Conservation (phyloP, 78 protist genomes). For the Dictyostelium firmibasis region DNA sequence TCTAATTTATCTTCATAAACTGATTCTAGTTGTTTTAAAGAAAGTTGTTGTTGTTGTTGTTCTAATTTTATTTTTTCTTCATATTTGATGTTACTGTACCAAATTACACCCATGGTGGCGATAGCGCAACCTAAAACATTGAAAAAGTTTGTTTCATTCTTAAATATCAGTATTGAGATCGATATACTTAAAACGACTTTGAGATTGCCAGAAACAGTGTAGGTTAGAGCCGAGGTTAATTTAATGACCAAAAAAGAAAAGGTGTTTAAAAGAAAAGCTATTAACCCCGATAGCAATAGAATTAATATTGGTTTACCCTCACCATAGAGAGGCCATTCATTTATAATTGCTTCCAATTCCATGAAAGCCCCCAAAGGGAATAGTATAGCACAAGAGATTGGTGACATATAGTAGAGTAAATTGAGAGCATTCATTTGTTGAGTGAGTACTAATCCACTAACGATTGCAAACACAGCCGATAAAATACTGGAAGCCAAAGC, state of each 20-base stretch:
- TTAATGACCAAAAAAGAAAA: slow-evolving; percentile 77
- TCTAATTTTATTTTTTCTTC: slow-evolving; percentile 22
- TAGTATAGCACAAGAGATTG: background rate
- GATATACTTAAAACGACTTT: slow-evolving; percentile 76
- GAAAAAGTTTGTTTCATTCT: slow-evolving; percentile 44
- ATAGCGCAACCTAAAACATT: slow-evolving; percentile 43
- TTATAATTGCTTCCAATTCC: background rate
- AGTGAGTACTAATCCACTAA: background rate
- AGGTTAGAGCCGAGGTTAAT: slow-evolving; percentile 77
- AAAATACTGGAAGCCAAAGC: slow-evolving; percentile 29
- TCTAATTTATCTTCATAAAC: background rate
- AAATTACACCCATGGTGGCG: slow-evolving; percentile 42
- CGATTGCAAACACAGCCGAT: slow-evolving; percentile 56
- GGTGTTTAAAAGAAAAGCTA: slow-evolving; percentile 67
- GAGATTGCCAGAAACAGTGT: slow-evolving; percentile 81
- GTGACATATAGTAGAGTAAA: slow-evolving; percentile 67
- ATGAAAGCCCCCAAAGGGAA: background rate
- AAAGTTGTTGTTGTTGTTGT: background rate
- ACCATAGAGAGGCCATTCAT: slow-evolving; percentile 17
- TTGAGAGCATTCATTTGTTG: slow-evolving; percentile 58
- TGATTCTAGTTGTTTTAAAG: background rate
- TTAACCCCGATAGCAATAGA: slow-evolving; percentile 1
- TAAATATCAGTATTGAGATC: slow-evolving; percentile 69
- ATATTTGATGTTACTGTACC: slow-evolving; percentile 46
- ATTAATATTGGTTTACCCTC: background rate